Evolutionary conservation across 495 filamentous ascomycete genomes (phyloP).

Genomic region (Trichoderma reesei): DNA sequence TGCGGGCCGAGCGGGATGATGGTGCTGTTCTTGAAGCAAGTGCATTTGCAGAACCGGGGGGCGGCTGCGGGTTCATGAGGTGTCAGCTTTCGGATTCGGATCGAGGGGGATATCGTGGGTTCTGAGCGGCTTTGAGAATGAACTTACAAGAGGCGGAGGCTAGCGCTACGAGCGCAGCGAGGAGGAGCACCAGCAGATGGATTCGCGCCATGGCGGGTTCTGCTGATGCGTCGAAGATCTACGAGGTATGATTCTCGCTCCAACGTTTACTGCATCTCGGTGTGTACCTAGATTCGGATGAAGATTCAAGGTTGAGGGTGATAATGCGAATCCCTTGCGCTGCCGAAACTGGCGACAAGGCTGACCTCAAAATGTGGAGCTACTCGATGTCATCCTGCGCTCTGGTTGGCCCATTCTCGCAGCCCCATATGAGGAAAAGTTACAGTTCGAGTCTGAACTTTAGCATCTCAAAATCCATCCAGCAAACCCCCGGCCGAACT

Average conservation of each 20-base stretch:
- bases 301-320: neutral
- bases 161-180: constrained; percentile 5
- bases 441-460: neutral
- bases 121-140: neutral
- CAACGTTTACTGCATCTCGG: neutral
- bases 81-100: constrained; percentile 2
- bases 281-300: too few relatives aligned
- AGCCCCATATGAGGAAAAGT: constrained; percentile 1
- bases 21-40: constrained; percentile 82
- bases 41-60: constrained; percentile 96
- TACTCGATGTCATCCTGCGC: neutral
- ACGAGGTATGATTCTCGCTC: too few relatives aligned
- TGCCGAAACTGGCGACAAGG: neutral
- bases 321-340: neutral
- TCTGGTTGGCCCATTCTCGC: neutral
- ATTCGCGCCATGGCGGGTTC: constrained; percentile 7
- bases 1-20: constrained; percentile 63
- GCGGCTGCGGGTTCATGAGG: constrained; percentile 29
- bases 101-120: too few relatives aligned
- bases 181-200: neutral
- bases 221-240: neutral
- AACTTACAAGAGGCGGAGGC: constrained; percentile 3
- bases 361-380: neutral
- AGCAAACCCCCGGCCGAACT: neutral
- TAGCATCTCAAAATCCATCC: neutral